Conservation (phyloP, 139 green algal genomes). For the Micromonas pusilla region DNA sequence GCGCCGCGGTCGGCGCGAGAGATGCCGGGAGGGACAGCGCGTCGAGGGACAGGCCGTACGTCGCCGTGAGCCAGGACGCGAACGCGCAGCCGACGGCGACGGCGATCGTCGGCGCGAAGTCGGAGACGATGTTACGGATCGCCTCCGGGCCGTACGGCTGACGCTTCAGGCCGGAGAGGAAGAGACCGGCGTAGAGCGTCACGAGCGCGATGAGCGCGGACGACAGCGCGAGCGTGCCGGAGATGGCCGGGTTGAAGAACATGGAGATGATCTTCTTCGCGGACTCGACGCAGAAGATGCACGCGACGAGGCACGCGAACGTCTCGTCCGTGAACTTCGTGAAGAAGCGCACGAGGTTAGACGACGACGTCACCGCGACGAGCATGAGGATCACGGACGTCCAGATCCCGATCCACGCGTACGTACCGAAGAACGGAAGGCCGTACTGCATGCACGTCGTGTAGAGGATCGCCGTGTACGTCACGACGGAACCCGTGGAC, state of each 20-base stretch:
- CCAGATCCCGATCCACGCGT: slow-evolving; percentile 35
- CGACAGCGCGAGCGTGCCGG: neutral
- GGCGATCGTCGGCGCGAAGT: slow-evolving; percentile 31
- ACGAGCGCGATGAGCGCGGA: slow-evolving; percentile 13
- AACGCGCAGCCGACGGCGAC: slow-evolving; percentile 15
- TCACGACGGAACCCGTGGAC: slow-evolving; percentile 20
- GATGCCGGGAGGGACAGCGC: neutral
- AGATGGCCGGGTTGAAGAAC: slow-evolving; percentile 3
- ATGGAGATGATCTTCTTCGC: slow-evolving; percentile 23
- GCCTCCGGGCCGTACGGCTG: neutral
- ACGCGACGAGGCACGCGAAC: slow-evolving; percentile 22
- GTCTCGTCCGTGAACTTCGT: slow-evolving; percentile 36
- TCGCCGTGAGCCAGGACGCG: neutral
- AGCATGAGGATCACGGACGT: slow-evolving; percentile 14
- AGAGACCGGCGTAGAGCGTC: neutral
- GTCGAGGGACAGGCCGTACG: neutral
- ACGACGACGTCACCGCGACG: slow-evolving; percentile 23
- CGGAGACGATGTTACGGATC: slow-evolving; percentile 13
- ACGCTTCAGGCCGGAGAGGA: neutral
- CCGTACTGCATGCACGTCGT: slow-evolving; percentile 8
- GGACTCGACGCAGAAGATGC: slow-evolving; percentile 30
- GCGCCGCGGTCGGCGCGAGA: slow-evolving; percentile 3
- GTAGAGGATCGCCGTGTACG: slow-evolving; percentile 33
- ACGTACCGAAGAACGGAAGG: slow-evolving; percentile 26
- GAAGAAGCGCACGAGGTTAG: slow-evolving; percentile 36